phyloP scores from a whole-genome alignment of 139 green algal species.

The Medakamo hakoo region DNA sequence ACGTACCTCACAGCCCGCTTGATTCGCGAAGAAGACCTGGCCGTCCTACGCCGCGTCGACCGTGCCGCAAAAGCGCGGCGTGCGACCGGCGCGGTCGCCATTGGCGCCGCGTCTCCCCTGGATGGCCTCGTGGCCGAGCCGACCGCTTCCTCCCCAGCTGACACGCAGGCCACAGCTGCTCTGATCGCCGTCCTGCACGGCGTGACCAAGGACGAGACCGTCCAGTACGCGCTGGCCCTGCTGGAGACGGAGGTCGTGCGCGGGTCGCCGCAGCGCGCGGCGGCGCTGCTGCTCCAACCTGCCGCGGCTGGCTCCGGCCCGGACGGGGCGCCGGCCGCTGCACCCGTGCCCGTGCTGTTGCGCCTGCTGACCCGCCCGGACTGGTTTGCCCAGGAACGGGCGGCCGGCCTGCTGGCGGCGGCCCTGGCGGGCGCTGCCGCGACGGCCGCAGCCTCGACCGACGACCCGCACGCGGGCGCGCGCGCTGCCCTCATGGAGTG shows the following conservation, averaged over 20 bases:
- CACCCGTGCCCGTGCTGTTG: conserved; percentile 56
- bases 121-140: conserved; percentile 11
- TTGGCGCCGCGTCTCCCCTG: too few species aligned
- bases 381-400: conserved; percentile 82
- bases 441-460: not conserved
- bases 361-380: conserved; percentile 68
- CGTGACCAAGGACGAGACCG: conserved; percentile 77
- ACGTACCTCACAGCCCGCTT: conserved; percentile 62
- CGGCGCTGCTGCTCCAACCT: conserved; percentile 40
- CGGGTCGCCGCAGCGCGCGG: conserved; percentile 16
- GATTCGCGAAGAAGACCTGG: conserved; percentile 53
- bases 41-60: conserved; percentile 22
- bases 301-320: not conserved
- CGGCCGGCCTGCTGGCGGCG: conserved; percentile 44
- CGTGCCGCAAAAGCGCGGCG: not conserved
- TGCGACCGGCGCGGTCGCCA: not conserved
- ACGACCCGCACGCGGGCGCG: not conserved
- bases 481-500: conserved; percentile 50
- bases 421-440: conserved; percentile 24
- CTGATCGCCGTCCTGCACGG: conserved; percentile 71
- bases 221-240: conserved; percentile 79
- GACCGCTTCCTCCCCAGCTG: conserved; percentile 15
- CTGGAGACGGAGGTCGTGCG: conserved; percentile 64
- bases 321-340: not conserved
- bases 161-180: conserved; percentile 22